Evolutionary conservation across 106 monocot species (phyloP).

Genomic region (Dactylorhiza incarnata): DNA sequence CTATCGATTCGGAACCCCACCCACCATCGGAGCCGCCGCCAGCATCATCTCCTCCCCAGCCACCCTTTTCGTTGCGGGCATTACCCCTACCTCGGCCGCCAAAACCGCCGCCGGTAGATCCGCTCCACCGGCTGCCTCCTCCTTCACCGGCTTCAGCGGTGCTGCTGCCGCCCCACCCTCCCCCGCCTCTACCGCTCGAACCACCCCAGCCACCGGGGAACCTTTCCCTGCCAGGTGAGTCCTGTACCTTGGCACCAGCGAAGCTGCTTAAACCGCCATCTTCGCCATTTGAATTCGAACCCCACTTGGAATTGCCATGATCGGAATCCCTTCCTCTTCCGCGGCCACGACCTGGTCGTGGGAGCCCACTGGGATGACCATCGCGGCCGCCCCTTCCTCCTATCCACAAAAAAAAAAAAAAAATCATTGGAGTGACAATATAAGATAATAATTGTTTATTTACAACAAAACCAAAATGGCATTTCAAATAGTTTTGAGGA

Average conservation of each 20-base stretch:
- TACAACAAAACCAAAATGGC: background rate
- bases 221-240: constrained; percentile 50
- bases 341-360: constrained; percentile 41
- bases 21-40: background rate
- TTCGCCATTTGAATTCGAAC: constrained; percentile 24
- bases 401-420: constrained; percentile 12
- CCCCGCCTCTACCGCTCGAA: constrained; percentile 15
- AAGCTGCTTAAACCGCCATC: constrained; percentile 53
- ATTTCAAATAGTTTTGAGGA: background rate
- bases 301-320: constrained; percentile 24
- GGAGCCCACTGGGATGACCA: constrained; percentile 46
- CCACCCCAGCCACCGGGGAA: constrained; percentile 49
- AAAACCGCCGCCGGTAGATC: constrained; percentile 6
- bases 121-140: constrained; percentile 4
- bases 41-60: background rate
- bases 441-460: background rate
- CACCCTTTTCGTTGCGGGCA: background rate
- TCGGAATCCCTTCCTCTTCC: constrained; percentile 42
- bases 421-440: background rate
- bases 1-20: background rate
- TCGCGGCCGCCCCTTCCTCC: constrained; percentile 55
- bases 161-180: background rate
- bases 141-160: constrained; percentile 8
- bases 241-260: constrained; percentile 54
- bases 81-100: background rate